Base-by-base conservation (phyloP, 345 rosid species). In the Hirschfeldia incana region DNA sequence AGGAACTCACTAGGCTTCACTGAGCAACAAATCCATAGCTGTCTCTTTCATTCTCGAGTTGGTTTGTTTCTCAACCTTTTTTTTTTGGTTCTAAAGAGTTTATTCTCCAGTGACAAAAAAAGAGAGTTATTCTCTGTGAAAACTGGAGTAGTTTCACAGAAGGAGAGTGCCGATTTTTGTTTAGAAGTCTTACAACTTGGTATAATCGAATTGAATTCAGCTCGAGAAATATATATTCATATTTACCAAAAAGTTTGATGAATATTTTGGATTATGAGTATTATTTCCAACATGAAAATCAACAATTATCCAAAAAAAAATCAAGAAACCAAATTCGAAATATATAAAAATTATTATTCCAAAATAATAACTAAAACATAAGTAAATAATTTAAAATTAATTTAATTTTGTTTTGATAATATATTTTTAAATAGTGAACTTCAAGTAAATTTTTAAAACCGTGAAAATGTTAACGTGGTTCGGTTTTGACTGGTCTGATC, bases 1-100 rank as follows among this genome's bases (percentile, higher is more conserved):
- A 95, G 58, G 99, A 95, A 69, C 85, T 95, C 29, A 91, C 93
- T 21, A 87, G 94, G 87, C 85, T 94, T 83, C 98, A 92, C 81
- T 94, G 86, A 91, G 13, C 76, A 62, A 58, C 76, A 64, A 46
- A 30, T 21, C 37, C 74, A 44, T 3, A 67, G 7, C 7, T 0
- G 12, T 65, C 39, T 58, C 21, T 62, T 1, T 73, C 21, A 28
- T 16, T 4, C 29, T 42, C 26, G 21, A 21, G 7, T 63, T n/a
- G 10, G 4, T n/a, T 32, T 7, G 12, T 63, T 34, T 64, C 46
- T 64, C 28, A 34, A 1, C 67, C 1, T 1, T 64, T 2, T 1
- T 49, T 64, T 74, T 21, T 2, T 4, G 16, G 42, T 73, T 34
- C 7, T 34, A 2, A 8, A 8, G 37, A 21, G 5, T 61, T 7